These are phyloP conservation scores for Polyporus tsugae DNA, from an alignment of 1,284 basidiomycete species.

Conservation along the genomic window DNA sequence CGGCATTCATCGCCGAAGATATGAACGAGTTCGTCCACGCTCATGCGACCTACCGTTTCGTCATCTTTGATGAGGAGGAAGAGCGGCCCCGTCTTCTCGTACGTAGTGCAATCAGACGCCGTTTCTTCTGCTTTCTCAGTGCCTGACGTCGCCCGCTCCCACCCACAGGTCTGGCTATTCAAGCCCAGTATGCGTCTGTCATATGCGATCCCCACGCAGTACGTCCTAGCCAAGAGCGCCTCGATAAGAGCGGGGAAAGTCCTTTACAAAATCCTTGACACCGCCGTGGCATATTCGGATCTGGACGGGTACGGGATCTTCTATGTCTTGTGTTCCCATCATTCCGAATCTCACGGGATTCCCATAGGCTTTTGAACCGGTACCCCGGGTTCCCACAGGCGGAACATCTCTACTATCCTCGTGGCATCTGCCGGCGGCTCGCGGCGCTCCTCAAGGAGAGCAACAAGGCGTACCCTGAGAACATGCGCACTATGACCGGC, in stretches of 20 bases:
- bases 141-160: conserved; percentile 3
- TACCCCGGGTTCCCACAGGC: conserved; percentile 86
- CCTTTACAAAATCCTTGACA: conserved; percentile 74
- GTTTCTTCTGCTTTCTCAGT: not conserved
- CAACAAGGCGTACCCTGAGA: conserved; percentile 71
- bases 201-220: conserved; percentile 65
- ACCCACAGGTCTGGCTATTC: conserved; percentile 84
- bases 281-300: conserved; percentile 57
- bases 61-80: conserved; percentile 84
- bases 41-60: conserved; percentile 89
- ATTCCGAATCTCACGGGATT: conserved; percentile 13
- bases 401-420: conserved; percentile 80
- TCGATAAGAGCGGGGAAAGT: conserved; percentile 78
- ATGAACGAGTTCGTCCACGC: conserved; percentile 89
- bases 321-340: conserved; percentile 44
- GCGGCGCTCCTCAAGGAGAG: conserved; percentile 69
- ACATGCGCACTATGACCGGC: conserved; percentile 78
- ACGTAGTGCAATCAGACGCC: conserved; percentile 38
- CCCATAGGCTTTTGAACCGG: conserved; percentile 45
- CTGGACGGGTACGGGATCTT: conserved; percentile 47
- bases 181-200: conserved; percentile 84
- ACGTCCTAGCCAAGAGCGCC: conserved; percentile 67
- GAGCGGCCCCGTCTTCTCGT: conserved; percentile 82
- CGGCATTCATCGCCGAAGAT: conserved; percentile 86
- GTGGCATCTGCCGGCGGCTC: conserved; percentile 61